phyloP scores from a whole-genome alignment of 129 eudicot genomes.

The Heracleum sosnowskyi region DNA sequence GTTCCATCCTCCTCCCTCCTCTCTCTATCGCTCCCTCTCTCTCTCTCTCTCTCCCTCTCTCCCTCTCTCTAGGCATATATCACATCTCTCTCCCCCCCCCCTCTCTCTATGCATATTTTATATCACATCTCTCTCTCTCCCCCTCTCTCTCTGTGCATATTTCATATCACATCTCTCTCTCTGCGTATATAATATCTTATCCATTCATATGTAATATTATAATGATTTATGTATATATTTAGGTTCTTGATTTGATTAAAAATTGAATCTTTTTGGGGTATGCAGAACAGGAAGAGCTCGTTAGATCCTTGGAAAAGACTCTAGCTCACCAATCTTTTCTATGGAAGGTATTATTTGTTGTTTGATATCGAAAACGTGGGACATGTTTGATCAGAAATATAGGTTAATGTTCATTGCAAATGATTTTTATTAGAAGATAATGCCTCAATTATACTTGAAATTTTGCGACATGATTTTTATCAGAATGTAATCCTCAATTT shows the following conservation, averaged over 20 bases:
- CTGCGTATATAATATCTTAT: background rate
- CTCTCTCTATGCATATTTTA: too few species aligned
- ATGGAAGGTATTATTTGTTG: constrained; percentile 52
- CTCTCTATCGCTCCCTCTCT: background rate
- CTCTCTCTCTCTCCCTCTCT: background rate
- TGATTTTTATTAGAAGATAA: background rate
- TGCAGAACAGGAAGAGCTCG: constrained; percentile 87
- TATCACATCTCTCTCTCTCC: constrained; percentile 5
- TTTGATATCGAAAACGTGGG: background rate
- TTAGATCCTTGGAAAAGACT: constrained; percentile 59
- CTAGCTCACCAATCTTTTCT: constrained; percentile 65
- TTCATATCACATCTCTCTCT: too few species aligned
- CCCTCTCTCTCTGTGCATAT: constrained; percentile 1
- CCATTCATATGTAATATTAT: too few species aligned
- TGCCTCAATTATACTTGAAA: background rate
- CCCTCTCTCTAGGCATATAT: constrained; percentile 11
- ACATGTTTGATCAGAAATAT: background rate
- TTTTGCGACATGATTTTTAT: background rate
- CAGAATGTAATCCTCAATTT: background rate
- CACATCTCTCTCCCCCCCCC: constrained; percentile 12
- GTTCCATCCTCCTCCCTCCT: constrained; percentile 24
- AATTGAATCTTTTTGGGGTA: background rate
- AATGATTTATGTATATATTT: background rate
- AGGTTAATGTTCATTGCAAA: too few species aligned
- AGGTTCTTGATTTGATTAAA: background rate